These are phyloP conservation scores for Saccharomyces hybrid DNA, from an alignment of 1,139 yeast genomes.

Conservation along the genomic window DNA sequence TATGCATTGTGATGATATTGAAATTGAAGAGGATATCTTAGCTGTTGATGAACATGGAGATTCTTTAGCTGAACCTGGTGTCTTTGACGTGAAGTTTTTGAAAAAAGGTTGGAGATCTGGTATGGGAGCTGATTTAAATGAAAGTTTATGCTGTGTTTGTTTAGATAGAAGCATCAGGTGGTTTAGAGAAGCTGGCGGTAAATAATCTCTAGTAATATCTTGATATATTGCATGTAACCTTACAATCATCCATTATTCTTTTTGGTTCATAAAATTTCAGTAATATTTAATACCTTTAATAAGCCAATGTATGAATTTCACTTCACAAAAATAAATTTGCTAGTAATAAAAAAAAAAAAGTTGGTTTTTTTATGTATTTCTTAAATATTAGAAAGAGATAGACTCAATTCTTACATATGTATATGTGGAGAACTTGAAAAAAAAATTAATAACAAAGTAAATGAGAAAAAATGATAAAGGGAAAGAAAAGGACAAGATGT, in stretches of 20 bases:
- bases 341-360: background rate
- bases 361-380: background rate
- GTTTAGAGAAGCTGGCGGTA: slow-evolving; percentile 94
- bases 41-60: slow-evolving; percentile 31
- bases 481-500: background rate
- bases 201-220: slow-evolving; percentile 11
- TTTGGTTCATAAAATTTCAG: background rate
- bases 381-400: background rate
- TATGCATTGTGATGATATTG: slow-evolving; percentile 57
- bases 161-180: slow-evolving; percentile 84
- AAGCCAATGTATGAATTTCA: no score
- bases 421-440: background rate
- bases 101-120: slow-evolving; percentile 56
- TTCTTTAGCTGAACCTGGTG: slow-evolving; percentile 37
- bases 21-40: slow-evolving; percentile 41
- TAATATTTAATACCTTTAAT: no score
- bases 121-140: slow-evolving; percentile 61
- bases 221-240: background rate
- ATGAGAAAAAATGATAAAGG: slow-evolving; percentile 1
- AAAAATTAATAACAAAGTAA: slow-evolving; percentile 1
- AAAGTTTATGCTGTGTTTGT: slow-evolving; percentile 78
- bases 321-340: no score
- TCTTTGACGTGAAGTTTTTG: slow-evolving; percentile 53
- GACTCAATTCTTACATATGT: background rate
- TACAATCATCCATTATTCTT: background rate